Evolutionary conservation across 495 filamentous ascomycete genomes (phyloP), one percentile per base, ranked within the genome.

Genomic region (Lophium mytilinum): DNA sequence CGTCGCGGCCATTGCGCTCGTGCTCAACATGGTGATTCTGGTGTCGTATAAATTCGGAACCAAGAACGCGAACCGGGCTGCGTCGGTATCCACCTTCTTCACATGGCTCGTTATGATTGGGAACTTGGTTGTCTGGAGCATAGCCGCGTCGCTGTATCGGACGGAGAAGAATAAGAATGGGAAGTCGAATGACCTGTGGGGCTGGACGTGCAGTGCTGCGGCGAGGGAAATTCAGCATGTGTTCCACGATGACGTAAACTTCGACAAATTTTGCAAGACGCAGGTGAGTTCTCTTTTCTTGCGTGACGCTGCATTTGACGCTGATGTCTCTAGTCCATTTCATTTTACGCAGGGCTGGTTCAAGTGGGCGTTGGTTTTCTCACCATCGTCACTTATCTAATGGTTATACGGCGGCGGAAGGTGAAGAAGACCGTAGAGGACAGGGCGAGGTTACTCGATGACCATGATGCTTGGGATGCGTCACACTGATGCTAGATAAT

Each of bases 131-230:
- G 63, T 68, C 17, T 69, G 67, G 67, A 54, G 52, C 33, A 50
- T 64, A 4, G 65, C 65, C 8, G 63, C 63, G 37, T 37, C 21
- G 14, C 18, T 68, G 35, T 69, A 69, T 42, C n/a, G 66, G 4
- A 52, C 14, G 24, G 58, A 64, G 43, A 69, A 67, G 55, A 59
- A 62, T 36, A 57, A 37, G 39, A 52, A 56, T 40, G 65, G 58
- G 33, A 62, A 63, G 45, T 41, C 18, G n/a, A 67, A 62, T 21
- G 69, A 72, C 57, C 54, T 72, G 8, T 72, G 70, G 70, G 70
- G 70, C 1, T 72, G 70, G 70, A 65, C 66, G 14, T 72, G 70
- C 57, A 63, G 57, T 42, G 24, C 41, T 12, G 62, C 59, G 7
- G 70, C 70, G 41, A 18, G 62, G 37, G 52, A 52, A 51, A 67